phyloP scores from a whole-genome alignment of 2,329 filamentous ascomycete genomes.

The Pseudogymnoascus sp. region DNA sequence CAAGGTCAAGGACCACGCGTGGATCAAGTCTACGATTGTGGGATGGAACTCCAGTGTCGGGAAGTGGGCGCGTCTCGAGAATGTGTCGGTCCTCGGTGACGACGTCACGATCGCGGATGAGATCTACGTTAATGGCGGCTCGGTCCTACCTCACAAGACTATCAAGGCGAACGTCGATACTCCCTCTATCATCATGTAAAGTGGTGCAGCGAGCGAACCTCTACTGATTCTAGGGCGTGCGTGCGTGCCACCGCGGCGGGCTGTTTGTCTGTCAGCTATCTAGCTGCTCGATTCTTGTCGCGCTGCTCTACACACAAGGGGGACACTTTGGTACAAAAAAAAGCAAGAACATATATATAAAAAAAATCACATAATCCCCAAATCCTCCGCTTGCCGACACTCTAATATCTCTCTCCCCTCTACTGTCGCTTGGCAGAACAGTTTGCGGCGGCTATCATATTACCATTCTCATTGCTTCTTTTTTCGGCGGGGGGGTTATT shows the following conservation, averaged over 20 bases:
- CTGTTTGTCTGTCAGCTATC: background rate
- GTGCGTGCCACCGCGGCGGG: background rate
- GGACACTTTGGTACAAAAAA: background rate
- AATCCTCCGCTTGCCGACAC: background rate
- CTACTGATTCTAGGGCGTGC: background rate
- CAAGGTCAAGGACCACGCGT: slow-evolving; percentile 97
- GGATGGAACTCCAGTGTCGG: slow-evolving; percentile 97
- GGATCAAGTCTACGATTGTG: slow-evolving; percentile 97
- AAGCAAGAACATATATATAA: background rate
- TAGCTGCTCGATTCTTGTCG: background rate
- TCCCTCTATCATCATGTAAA: slow-evolving; percentile 62
- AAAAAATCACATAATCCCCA: background rate
- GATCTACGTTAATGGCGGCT: slow-evolving; percentile 96
- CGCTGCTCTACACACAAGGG: background rate
- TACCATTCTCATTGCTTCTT: background rate
- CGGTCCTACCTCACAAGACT: slow-evolving; percentile 93
- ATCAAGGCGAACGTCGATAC: slow-evolving; percentile 97
- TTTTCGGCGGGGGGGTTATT: background rate
- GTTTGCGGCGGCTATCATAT: background rate
- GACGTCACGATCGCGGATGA: slow-evolving; percentile 97
- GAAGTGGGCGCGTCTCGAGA: slow-evolving; percentile 93
- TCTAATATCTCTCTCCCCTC: background rate
- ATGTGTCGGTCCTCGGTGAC: slow-evolving; percentile 95
- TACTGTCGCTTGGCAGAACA: background rate
- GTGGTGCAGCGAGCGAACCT: background rate